phyloP scores from a whole-genome alignment of 495 filamentous ascomycete genomes.

The Tuber aestivum region DNA sequence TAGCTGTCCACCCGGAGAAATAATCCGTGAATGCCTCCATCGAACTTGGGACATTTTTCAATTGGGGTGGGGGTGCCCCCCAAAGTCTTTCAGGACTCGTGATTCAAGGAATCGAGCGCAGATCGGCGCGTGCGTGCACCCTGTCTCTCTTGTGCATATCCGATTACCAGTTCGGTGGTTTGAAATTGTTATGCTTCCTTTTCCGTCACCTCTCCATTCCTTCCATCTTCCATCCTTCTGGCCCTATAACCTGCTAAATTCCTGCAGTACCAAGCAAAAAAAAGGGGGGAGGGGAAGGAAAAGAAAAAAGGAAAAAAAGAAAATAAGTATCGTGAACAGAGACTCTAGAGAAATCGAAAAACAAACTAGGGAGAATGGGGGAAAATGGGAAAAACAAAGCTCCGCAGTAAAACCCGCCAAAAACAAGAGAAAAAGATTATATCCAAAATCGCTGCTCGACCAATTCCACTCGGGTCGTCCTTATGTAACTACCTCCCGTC shows the following conservation, averaged over 20 bases:
- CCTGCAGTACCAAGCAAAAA: background rate
- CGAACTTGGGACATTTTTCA: background rate
- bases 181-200: background rate
- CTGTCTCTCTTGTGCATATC: background rate
- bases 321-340: background rate
- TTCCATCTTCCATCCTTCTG: background rate
- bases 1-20: background rate
- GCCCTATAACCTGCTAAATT: background rate
- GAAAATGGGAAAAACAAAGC: background rate
- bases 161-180: background rate
- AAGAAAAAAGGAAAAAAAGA: background rate
- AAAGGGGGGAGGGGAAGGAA: too few species aligned
- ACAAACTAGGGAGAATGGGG: background rate
- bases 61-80: background rate
- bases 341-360: background rate
- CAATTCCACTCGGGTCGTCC: background rate
- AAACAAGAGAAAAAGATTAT: background rate
- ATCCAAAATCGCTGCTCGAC: background rate
- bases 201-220: background rate
- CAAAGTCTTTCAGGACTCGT: background rate
- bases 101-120: background rate
- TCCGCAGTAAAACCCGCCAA: background rate
- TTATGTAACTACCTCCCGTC: slow-evolving; percentile 31
- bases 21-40: background rate
- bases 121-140: background rate